phyloP scores from a whole-genome alignment of 257 asterid species.

The Fraxinus pennsylvanica region DNA sequence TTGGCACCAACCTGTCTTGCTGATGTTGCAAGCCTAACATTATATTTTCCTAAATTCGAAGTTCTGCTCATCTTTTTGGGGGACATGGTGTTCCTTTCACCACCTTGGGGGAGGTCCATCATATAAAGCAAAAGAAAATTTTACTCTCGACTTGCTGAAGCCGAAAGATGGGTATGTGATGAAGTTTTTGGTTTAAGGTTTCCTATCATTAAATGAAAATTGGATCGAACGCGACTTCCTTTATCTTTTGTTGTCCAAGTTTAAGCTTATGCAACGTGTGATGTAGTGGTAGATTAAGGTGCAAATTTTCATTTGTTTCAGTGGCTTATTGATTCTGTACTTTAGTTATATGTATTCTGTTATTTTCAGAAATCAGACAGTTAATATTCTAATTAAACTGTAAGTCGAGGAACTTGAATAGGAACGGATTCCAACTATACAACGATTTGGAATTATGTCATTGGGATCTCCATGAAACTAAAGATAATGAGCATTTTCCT shows the following conservation, averaged over 20 bases:
- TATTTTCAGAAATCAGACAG: not conserved
- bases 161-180: conserved; percentile 80
- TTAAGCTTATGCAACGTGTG: not conserved
- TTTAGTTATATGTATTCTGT: not conserved
- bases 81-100: conserved; percentile 80
- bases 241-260: not conserved
- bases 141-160: conserved; percentile 67
- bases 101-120: conserved; percentile 99
- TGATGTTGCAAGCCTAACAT: conserved; percentile 17
- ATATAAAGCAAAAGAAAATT: conserved; percentile 49
- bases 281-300: not conserved
- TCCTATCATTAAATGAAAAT: not conserved
- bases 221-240: not conserved
- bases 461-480: not conserved
- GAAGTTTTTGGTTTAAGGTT: not conserved
- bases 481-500: not conserved
- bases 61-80: conserved; percentile 50
- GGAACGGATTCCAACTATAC: not conserved
- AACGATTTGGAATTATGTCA: not conserved
- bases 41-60: conserved; percentile 26
- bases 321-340: not conserved
- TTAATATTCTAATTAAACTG: no score
- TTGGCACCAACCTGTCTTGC: conserved; percentile 2
- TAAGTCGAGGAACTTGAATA: not conserved
- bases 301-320: not conserved